Evolutionary conservation across 1,284 basidiomycete genomes (phyloP).

Genomic region (Leccinum fallax): DNA sequence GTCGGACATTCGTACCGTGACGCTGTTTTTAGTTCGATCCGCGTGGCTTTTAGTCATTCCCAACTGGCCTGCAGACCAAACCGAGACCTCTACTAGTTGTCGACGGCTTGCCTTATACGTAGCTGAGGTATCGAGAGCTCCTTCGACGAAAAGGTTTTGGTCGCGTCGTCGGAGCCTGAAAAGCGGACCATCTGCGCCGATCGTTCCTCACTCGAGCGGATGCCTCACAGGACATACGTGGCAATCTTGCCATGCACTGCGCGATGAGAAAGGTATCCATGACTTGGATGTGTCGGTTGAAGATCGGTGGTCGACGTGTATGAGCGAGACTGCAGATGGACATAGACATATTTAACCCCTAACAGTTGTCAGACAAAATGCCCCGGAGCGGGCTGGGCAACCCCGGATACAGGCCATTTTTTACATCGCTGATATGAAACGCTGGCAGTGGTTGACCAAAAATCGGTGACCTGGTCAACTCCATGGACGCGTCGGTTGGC

Average conservation of each 20-base stretch:
- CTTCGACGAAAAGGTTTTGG: too few relatives aligned
- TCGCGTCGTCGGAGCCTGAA: too few relatives aligned
- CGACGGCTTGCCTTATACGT: too few relatives aligned
- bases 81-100: too few relatives aligned
- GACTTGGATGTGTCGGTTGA: background rate
- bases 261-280: constrained; percentile 13
- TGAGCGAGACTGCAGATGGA: background rate
- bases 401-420: background rate
- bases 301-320: background rate
- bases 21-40: too few relatives aligned
- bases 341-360: too few relatives aligned
- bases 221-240: background rate
- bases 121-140: too few relatives aligned
- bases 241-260: constrained; percentile 17
- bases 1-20: too few relatives aligned
- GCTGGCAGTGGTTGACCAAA: background rate
- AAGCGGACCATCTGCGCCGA: too few relatives aligned
- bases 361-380: background rate
- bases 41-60: too few relatives aligned
- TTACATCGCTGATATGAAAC: background rate
- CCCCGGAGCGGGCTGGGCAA: background rate
- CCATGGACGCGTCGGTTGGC: background rate
- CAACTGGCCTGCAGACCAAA: too few relatives aligned
- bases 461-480: background rate
- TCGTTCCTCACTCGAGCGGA: too few relatives aligned